phyloP scores from a whole-genome alignment of 148 eudicot species.

The Cornus kousa region DNA sequence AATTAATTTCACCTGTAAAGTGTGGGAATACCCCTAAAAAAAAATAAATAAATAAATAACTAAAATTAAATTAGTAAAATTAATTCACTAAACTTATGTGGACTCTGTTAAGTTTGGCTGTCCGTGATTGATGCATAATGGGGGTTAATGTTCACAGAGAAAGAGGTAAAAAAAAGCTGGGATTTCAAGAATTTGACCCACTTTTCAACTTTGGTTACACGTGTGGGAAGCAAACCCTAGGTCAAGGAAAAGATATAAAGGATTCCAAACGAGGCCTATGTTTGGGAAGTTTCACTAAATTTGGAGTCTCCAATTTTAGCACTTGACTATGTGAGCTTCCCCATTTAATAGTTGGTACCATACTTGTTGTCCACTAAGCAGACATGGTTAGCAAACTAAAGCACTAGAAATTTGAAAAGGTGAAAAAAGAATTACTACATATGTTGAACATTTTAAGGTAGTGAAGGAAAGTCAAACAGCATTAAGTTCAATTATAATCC shows the following conservation, averaged over 20 bases:
- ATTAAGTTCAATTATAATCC: too few relatives aligned
- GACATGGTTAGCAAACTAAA: slow-evolving; percentile 24
- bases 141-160: neutral
- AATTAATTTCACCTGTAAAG: too few relatives aligned
- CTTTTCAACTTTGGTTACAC: slow-evolving; percentile 41
- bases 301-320: slow-evolving; percentile 31
- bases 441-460: neutral
- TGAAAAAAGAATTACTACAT: too few relatives aligned
- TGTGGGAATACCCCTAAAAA: too few relatives aligned
- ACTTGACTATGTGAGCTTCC: slow-evolving; percentile 37
- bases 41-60: too few relatives aligned
- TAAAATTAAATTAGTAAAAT: too few relatives aligned
- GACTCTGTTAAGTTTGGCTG: too few relatives aligned
- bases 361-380: slow-evolving; percentile 28
- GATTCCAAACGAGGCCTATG: slow-evolving; percentile 51
- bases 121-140: neutral
- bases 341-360: slow-evolving; percentile 20
- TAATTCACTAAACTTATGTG: too few relatives aligned
- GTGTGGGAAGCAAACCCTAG: slow-evolving; percentile 62
- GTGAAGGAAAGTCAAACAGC: neutral
- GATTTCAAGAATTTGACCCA: slow-evolving; percentile 47
- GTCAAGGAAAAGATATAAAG: slow-evolving; percentile 45
- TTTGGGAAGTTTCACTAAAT: slow-evolving; percentile 26
- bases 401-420: slow-evolving; percentile 4
- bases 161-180: slow-evolving; percentile 25